Conservation (phyloP, 139 green algal genomes). For the Chlamydomonas eustigma region DNA sequence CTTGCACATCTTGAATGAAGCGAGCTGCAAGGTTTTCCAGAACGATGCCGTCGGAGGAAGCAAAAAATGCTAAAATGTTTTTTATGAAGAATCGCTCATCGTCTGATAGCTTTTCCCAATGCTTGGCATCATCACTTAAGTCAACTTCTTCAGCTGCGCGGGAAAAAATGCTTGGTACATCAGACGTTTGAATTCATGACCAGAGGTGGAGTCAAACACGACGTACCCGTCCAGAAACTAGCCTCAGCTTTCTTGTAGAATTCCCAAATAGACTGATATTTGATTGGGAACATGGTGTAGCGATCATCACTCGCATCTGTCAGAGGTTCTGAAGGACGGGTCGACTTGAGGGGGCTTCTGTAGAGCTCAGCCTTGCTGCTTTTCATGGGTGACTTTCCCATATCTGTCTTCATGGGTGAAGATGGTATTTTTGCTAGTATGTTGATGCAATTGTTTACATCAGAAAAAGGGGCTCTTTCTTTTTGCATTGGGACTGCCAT, state of each 20-base stretch:
- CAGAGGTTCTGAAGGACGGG: slow-evolving; percentile 57
- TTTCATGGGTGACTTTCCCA: slow-evolving; percentile 5
- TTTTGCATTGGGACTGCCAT: background rate
- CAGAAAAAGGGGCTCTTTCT: background rate
- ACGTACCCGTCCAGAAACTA: slow-evolving; percentile 80
- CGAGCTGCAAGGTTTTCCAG: slow-evolving; percentile 91
- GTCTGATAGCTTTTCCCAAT: slow-evolving; percentile 88
- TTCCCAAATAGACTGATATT: slow-evolving; percentile 78
- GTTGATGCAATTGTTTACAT: background rate
- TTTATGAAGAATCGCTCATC: slow-evolving; percentile 95
- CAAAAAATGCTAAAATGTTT: slow-evolving; percentile 98
- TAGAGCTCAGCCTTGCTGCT: slow-evolving; percentile 18
- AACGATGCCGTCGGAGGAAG: slow-evolving; percentile 94
- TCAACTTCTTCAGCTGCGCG: slow-evolving; percentile 92
- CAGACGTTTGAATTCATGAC: background rate
- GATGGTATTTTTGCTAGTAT: background rate
- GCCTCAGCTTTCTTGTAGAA: slow-evolving; percentile 97
- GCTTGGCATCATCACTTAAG: slow-evolving; percentile 79
- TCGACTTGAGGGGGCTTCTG: slow-evolving; percentile 17
- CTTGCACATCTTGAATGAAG: slow-evolving; percentile 94
- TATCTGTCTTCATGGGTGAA: background rate
- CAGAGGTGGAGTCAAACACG: background rate
- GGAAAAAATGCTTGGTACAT: background rate
- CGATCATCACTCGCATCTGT: slow-evolving; percentile 84
- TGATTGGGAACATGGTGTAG: slow-evolving; percentile 94